Evolutionary conservation across 2,329 filamentous ascomycete genomes (phyloP), one percentile per base, ranked within the genome.

Genomic region (Mollisia scopiformis): DNA sequence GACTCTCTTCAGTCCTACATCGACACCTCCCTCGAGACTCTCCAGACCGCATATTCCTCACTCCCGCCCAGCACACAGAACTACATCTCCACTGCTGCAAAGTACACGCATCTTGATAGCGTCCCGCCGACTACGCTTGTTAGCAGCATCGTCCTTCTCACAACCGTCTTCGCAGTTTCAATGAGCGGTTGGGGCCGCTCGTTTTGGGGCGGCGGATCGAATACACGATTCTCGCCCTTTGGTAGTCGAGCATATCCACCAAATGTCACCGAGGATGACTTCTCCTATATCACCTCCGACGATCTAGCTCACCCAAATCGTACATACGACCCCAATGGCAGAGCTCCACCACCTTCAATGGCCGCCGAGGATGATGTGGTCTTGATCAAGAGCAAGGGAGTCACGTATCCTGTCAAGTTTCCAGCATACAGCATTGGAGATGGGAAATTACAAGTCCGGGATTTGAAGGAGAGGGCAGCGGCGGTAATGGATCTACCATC

Each of bases 251-350:
- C 63, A 49, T 78, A 80, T 43, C 76, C 82, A 10, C 84, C 87
- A 31, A 82, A 87, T 66, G 87, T 93, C 62, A 90, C 86, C 68
- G 89, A 92, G 67, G 85, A 88, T 33, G 90, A 93, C 77, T 94
- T 88, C 75, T 89, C 86, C 73, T 93, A 94, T 78, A 93, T 93
- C 72, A 92, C 90, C n/a, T 87, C 88, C 28, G 86, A 91, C 69
- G 90, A 93, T 70, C 75, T 93, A 39, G 81, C 85, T 62, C 75
- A 78, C 35, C 74, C 75, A 27, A 75, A 72, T 62, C 73, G 70
- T 73, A 70, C 75, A n/a, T 80, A 82, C 63, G 77, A 80, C 59
- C 75, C 78, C 28, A 74, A 75, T 54, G 70, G 74, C 43, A 73
- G 71, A 52, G 73, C 76, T 28, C 76, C 72, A 65, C 76, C 73